Percentiles rank a stretch among this genome's conserved stretches.
phyloP scores from a whole-genome alignment of 805 yeast genomes.

The Osmozyma mogii region DNA sequence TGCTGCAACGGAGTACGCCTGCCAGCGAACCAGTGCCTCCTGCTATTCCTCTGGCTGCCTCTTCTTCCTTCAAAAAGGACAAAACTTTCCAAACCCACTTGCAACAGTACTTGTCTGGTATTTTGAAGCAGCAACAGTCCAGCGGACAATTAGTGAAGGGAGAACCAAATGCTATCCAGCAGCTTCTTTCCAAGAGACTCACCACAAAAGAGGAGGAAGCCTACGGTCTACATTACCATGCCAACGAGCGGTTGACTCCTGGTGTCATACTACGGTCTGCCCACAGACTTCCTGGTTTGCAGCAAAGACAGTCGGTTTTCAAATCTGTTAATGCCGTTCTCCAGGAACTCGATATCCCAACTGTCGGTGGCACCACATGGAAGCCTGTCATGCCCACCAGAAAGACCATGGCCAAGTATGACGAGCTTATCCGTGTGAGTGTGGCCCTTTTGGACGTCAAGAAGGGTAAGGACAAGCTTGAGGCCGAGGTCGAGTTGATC shows the following conservation, averaged over 20 bases:
- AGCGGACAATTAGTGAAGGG: slow-evolving; percentile 18
- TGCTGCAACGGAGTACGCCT: slow-evolving; percentile 25
- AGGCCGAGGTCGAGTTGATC: slow-evolving; percentile 54
- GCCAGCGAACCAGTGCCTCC: slow-evolving; percentile 47
- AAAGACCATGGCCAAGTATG: slow-evolving; percentile 68
- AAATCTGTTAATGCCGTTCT: slow-evolving; percentile 65
- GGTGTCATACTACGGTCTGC: slow-evolving; percentile 82
- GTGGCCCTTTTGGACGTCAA: slow-evolving; percentile 73
- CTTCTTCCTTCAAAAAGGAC: slow-evolving; percentile 39
- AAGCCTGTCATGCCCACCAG: slow-evolving; percentile 87
- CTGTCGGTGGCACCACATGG: slow-evolving; percentile 40
- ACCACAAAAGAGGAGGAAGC: slow-evolving; percentile 75
- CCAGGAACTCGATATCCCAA: slow-evolving; percentile 72
- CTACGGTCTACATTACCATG: slow-evolving; percentile 75
- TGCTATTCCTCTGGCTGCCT: slow-evolving; percentile 48
- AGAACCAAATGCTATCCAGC: slow-evolving; percentile 34
- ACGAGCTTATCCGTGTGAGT: slow-evolving; percentile 61
- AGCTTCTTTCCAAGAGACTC: slow-evolving; percentile 45
- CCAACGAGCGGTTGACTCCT: slow-evolving; percentile 56
- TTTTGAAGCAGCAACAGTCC: slow-evolving; percentile 27
- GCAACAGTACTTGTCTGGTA: slow-evolving; percentile 33
- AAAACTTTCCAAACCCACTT: slow-evolving; percentile 37
- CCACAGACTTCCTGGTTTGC: slow-evolving; percentile 35
- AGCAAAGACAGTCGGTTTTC: slow-evolving; percentile 60
- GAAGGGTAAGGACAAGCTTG: slow-evolving; percentile 78